phyloP scores from a whole-genome alignment of 106 monocot species.

The Allium cepa region DNA sequence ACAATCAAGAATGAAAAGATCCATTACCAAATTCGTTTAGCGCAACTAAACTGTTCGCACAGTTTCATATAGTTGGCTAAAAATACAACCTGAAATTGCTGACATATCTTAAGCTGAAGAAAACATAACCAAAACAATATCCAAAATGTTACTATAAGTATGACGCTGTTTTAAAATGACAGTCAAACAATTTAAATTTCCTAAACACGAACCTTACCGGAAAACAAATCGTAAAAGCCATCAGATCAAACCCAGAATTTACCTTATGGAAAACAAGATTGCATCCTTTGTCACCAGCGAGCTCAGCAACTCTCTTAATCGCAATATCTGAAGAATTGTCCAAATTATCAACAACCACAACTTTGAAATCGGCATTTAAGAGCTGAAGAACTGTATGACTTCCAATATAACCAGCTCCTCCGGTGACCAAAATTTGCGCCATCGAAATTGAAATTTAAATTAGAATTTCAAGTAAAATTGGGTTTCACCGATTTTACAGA shows the following conservation, averaged over 20 bases:
- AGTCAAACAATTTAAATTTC: background rate
- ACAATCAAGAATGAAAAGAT: too few species aligned
- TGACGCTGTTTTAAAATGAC: background rate
- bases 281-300: constrained; percentile 43
- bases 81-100: too few species aligned
- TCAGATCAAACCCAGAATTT: background rate
- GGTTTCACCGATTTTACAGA: too few species aligned
- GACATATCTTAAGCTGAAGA: background rate
- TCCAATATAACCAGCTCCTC: constrained; percentile 30
- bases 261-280: constrained; percentile 62
- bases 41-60: too few species aligned
- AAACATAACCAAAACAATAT: background rate
- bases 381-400: constrained; percentile 51
- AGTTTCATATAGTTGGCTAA: too few species aligned
- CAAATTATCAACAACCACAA: constrained; percentile 52
- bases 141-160: too few species aligned
- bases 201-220: background rate
- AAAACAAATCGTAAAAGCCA: background rate
- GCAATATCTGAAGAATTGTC: constrained; percentile 58
- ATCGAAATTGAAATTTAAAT: background rate
- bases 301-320: constrained; percentile 37
- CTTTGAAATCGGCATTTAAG: constrained; percentile 28
- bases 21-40: too few species aligned
- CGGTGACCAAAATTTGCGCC: constrained; percentile 19
- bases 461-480: background rate